Evolutionary conservation across 176 grass and related monocot genomes (phyloP).

Genomic region (Phragmites australis): DNA sequence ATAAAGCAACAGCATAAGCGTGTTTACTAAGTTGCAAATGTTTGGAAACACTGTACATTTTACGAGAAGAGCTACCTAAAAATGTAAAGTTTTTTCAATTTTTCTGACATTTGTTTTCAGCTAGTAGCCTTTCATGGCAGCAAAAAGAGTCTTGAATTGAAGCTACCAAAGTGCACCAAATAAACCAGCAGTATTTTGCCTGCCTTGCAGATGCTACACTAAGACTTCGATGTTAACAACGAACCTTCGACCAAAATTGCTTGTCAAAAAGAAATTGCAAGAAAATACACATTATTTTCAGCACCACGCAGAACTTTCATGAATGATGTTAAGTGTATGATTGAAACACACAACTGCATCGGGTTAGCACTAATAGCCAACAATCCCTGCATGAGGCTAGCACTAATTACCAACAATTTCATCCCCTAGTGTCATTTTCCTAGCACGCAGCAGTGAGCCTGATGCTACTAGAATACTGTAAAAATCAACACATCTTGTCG

Average conservation of each 20-base stretch:
- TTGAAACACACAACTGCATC: not conserved
- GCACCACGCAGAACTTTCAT: not conserved
- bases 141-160: not conserved
- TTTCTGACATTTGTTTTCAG: slow-evolving; percentile 5
- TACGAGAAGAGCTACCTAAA: not conserved
- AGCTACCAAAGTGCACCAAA: not conserved
- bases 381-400: not conserved
- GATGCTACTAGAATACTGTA: not conserved
- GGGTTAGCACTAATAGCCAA: not conserved
- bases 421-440: slow-evolving; percentile 10
- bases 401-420: slow-evolving; percentile 12
- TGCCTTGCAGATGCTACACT: not conserved
- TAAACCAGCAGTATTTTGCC: not conserved
- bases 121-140: not conserved
- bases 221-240: not conserved
- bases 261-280: slow-evolving; percentile 3
- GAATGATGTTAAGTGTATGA: slow-evolving; percentile 1
- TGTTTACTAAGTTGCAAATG: not conserved
- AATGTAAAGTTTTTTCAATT: not conserved
- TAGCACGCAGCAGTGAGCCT: not conserved
- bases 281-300: not conserved
- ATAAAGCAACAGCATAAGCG: not conserved
- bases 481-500: not conserved
- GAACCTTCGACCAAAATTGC: not conserved
- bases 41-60: not conserved